Evolutionary conservation across 306 rosid genomes (phyloP), one percentile per base, ranked within the genome.

Genomic region (Morella rubra): DNA sequence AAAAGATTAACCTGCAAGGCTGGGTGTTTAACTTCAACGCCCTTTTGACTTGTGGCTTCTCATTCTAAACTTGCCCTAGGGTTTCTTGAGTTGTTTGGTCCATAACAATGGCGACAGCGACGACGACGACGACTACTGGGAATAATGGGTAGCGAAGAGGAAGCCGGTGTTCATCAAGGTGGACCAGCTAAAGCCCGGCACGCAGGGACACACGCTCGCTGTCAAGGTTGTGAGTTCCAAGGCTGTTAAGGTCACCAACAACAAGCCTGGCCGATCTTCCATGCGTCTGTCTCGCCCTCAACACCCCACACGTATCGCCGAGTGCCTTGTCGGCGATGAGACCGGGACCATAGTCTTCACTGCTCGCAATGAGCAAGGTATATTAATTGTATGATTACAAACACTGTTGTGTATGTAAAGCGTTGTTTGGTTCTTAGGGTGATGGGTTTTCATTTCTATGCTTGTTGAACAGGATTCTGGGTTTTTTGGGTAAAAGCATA

Each of bases 291-390:
- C 88, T 50, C 90, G 90, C 6, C 81, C 85, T 45, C 56, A 55
- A 19, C 86, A 87, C 13, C 92, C 90, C 9, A 24, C 94, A 8
- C 90, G 91, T 8, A 93, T 93, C 37, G 82, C 96, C 22, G 98
- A 93, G 80, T 93, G 94, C 77, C 68, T 89, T 27, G 81, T 93
- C 9, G 97, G 96, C 5, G 97, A 93, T 22, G 96, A 90, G 80
- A 90, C 94, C 0, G 98, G 93, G 42, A 76, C 88, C 74, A 85
- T 93, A 9, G 69, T 90, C 76, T 93, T 90, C 82, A 93, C 98
- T 1, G 98, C 98, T 79, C 96, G 96, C 72, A 93, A 90, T 42
- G 97, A 93, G 6, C 98, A 93, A 85, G 98, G 96, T 93, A 79
- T 1, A 41, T 13, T 42, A 46, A 47, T 19, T 62, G 22, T 19